These are phyloP conservation scores for Besnoitia besnoiti DNA, from an alignment of 169 alveolate genomes.

Conservation along the genomic window DNA sequence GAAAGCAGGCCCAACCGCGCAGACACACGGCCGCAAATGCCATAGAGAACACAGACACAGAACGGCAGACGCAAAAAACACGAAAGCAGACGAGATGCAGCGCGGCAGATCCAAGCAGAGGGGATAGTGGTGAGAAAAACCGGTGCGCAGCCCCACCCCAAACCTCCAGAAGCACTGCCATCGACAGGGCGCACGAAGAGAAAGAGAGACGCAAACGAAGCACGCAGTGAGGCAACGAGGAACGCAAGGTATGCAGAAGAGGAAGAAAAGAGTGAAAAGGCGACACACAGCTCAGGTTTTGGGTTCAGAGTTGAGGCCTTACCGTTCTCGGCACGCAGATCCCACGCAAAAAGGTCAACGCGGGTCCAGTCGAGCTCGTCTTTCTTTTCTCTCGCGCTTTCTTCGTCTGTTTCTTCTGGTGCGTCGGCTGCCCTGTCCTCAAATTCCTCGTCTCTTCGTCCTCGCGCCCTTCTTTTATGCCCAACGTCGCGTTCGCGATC, in stretches of 20 bases:
- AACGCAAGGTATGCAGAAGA: not conserved
- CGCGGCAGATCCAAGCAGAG: not conserved
- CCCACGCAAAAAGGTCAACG: slow-evolving; percentile 60
- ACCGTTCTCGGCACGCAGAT: slow-evolving; percentile 53
- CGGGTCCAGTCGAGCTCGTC: slow-evolving; percentile 43
- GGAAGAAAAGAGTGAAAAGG: not conserved
- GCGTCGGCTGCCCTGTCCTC: not conserved
- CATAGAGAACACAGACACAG: too few relatives aligned
- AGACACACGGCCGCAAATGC: not conserved
- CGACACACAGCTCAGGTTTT: too few relatives aligned
- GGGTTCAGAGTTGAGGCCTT: not conserved
- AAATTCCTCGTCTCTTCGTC: not conserved
- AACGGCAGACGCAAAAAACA: too few relatives aligned
- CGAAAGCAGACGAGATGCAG: not conserved
- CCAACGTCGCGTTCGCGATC: too few relatives aligned
- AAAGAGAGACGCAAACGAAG: not conserved
- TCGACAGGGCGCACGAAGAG: too few relatives aligned
- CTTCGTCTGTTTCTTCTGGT: not conserved
- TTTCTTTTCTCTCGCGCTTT: not conserved
- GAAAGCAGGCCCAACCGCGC: not conserved
- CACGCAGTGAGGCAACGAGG: not conserved
- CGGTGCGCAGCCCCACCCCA: too few relatives aligned
- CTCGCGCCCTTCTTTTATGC: too few relatives aligned
- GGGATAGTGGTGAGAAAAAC: too few relatives aligned
- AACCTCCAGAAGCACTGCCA: too few relatives aligned